phyloP scores from a whole-genome alignment of 805 yeast genomes.

The Brettanomyces sp. region DNA sequence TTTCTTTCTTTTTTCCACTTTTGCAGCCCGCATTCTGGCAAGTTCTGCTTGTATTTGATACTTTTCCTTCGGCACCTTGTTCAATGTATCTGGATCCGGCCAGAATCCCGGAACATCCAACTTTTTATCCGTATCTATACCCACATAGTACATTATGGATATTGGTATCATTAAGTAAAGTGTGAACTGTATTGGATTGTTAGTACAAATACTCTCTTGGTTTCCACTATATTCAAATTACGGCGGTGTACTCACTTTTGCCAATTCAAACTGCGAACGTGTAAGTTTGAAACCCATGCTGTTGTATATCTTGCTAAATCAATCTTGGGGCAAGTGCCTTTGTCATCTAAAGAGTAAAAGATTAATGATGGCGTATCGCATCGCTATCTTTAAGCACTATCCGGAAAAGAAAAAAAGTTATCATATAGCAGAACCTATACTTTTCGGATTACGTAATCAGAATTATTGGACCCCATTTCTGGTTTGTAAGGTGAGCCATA shows the following conservation, averaged over 20 bases:
- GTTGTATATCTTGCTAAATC: neutral
- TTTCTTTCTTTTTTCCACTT: conserved; percentile 61
- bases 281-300: conserved; percentile 19
- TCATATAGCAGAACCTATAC: too few species aligned
- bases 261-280: conserved; percentile 45
- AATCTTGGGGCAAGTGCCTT: too few species aligned
- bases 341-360: too few species aligned
- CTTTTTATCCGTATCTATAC: conserved; percentile 81
- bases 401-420: too few species aligned
- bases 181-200: conserved; percentile 44
- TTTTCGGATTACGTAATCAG: too few species aligned
- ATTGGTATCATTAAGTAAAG: conserved; percentile 82
- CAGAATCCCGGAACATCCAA: conserved; percentile 89
- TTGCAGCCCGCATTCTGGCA: conserved; percentile 74
- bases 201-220: neutral
- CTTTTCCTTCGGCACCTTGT: conserved; percentile 87
- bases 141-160: conserved; percentile 87
- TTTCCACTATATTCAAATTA: neutral
- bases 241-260: conserved; percentile 28
- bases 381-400: too few species aligned
- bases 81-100: conserved; percentile 92
- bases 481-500: too few species aligned
- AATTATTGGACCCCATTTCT: too few species aligned
- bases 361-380: too few species aligned
- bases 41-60: conserved; percentile 86